Evolutionary conservation across 306 rosid genomes (phyloP), one percentile per base, ranked within the genome.

Genomic region (Pterocarpus santalinus): DNA sequence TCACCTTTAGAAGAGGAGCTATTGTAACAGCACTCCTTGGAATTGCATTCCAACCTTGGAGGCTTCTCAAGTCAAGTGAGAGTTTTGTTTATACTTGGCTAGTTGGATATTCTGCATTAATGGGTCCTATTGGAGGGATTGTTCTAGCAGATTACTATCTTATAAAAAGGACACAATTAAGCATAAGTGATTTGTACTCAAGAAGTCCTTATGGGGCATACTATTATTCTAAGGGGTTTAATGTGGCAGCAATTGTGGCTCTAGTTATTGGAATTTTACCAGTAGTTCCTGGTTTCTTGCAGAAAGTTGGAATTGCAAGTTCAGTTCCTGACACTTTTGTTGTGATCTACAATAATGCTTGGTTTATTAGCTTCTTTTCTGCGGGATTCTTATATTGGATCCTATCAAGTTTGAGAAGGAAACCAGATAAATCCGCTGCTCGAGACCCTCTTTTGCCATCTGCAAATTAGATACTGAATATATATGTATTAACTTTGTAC

Each of bases 51-150:
- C 99, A 95, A 39, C 99, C 99, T 0, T 95, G 97, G 99, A 84
- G 92, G 90, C 97, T 95, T 46, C 87, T 95, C 0, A 78, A 73
- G n/a, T 95, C 99, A 36, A 93, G 99, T 73, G 97, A 92, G 88
- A 92, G 97, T 80, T 95, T 92, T 75, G 95, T 95, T 1, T 91
- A 95, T 41, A 92, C 97, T 5, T 95, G 99, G 99, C 80, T 95
- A 4, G 90, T 95, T 72, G 97, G 99, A 10, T 91, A 95, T 73
- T 95, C 99, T 41, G 97, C 99, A 12, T 63, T 92, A 22, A 57
- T 92, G 87, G 99, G 97, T 74, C 99, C 99, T 8, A 91, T 92
- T 70, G 97, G 89, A 28, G 97, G 95, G 17, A 88, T 95, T 66
- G 57, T 95, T 78, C 63, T 95, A 2, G 86, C 85, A 0, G 99